These are phyloP conservation scores for Ramaria sp. DNA, from an alignment of 768 basidiomycete genomes.

Conservation along the genomic window DNA sequence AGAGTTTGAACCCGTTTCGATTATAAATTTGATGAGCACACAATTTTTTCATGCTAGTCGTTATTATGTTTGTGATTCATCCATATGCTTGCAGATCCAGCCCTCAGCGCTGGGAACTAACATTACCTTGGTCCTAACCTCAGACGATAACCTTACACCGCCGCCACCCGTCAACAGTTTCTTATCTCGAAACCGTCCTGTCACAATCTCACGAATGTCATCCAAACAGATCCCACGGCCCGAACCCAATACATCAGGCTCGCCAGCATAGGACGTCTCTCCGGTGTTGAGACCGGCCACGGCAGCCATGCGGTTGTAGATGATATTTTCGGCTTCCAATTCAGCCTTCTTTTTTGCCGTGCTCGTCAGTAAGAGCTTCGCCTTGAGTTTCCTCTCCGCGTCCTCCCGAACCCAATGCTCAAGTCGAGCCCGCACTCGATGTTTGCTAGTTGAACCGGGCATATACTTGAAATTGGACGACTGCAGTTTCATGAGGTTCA, in stretches of 20 bases:
- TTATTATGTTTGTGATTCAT: neutral
- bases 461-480: neutral
- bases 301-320: conserved; percentile 4
- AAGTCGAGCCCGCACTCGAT: neutral
- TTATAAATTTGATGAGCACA: too few relatives aligned
- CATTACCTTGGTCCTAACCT: neutral
- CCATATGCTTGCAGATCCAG: conserved; percentile 7
- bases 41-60: neutral
- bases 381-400: conserved; percentile 1
- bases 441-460: neutral
- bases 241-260: conserved; percentile 1
- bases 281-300: neutral
- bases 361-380: neutral
- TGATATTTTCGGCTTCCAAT: neutral
- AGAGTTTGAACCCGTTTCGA: too few relatives aligned
- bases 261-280: conserved; percentile 1
- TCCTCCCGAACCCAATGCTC: conserved; percentile 9
- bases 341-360: conserved; percentile 1
- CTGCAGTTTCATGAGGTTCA: conserved; percentile 4
- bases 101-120: conserved; percentile 7
- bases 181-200: neutral
- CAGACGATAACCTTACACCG: neutral
- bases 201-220: conserved; percentile 4
- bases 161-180: neutral
- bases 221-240: conserved; percentile 5